Base-by-base conservation (phyloP, 2,329 filamentous ascomycete species). In the Microdochium trichocladiopsis region DNA sequence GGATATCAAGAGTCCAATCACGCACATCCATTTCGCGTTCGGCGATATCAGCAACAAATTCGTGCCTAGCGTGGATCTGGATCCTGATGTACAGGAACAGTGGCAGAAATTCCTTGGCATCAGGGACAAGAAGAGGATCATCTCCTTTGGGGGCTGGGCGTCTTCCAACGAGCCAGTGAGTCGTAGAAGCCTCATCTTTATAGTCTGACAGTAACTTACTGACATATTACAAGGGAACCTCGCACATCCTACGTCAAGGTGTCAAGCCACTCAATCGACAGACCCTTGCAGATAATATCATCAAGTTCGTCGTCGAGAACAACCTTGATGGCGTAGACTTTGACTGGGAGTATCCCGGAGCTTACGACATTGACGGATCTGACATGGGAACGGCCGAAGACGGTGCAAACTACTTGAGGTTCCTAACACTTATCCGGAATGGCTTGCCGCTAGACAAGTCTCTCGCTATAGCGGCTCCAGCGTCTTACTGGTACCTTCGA, bases 271-370 rank as follows among this genome's bases (percentile, higher is more conserved):
- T 24, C 5, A 57, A 57, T 37, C 51, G 54, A 12, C 48, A 56
- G 25, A 49, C 36, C 8, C 49, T 63, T 24, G 51, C 47, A 1
- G 51, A 24, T 14, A 64, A 62, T 50, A 45, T 66, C 16, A 53
- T 58, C 11, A 25, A 49, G 2, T 66, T 67, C 43, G 14, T 65
- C 2, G 55, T 52, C 0, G 16, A 53, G 3, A 16, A 67, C 37
- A 43, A 55, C 6, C 56, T 67, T 1, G 64, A 69, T 50, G 67
- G 66, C 1, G 50, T 69, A 2, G 66, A 70, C 48, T 33, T 68
- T 24, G 66, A 70, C 55, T 74, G 69, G 70, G 67, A 69, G 47
- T 70, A 70, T 58, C 55, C 63, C 37, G 54, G 56, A 10, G 54
- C 33, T 37, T 6, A 37, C 33, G 33, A 37, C 14, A 37, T 37